Base-by-base conservation (phyloP, 495 filamentous ascomycete species). In the Aspergillus cristatus region DNA sequence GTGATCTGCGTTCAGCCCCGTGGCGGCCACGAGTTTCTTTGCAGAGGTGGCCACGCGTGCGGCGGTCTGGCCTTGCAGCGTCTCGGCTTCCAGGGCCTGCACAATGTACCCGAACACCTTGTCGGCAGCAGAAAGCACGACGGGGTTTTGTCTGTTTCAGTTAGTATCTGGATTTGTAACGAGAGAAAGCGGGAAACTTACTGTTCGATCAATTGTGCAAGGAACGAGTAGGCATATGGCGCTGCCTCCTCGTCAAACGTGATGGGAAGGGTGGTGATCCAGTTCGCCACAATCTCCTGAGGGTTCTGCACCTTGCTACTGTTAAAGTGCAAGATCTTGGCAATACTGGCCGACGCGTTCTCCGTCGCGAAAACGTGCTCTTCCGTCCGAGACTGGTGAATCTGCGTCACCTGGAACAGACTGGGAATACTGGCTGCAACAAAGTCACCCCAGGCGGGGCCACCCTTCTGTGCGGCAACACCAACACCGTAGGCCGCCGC, bases 341-440 rank as follows among this genome's bases (percentile, higher is more conserved):
- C 91, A 55, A 99, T 93, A 53, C 84, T 86, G 22, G 93, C 90
- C 43, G 87, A 94, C 5, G 93, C 91, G 56, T 99, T 99, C 62
- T 99, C 93, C 7, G 86, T 97, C 0, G 93, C 93, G 63, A 90
- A 99, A 1, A 96, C 83, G 51, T 96, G 85, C 51, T 99, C 93
- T 40, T 97, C 93, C 15, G 75, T 76, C 40, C 91, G 76, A 3
- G 89, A 83, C 46, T 88, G 76, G 0, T 80, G 78, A 36, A 85
- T 70, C 51, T 82, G 81, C 22, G 83, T 85, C 35, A 82, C 83
- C 50, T 82, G 74, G 67, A 99, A 94, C 28, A 99, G 68, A 35
- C 75, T 77, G 18, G 82, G 81, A 26, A 97, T 67, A 35, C 82
- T 77, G 18, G 79, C 82, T 8, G 78, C 80, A 12, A 86, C 74